Conservation (phyloP, 257 asterid species). For the Catharanthus roseus region DNA sequence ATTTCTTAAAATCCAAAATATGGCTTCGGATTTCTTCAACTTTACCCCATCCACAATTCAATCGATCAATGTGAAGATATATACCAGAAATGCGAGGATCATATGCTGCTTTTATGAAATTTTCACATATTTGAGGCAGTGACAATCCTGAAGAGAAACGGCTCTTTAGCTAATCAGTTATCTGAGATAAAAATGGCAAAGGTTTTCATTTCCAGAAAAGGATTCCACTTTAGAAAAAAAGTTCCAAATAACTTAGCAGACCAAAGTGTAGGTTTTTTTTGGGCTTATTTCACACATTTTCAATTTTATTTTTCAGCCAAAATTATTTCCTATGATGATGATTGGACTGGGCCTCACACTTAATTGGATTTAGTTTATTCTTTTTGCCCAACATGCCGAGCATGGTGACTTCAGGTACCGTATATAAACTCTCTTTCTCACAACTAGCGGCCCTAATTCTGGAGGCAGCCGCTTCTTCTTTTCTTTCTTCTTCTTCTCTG, state of each 20-base stretch:
- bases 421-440: no score
- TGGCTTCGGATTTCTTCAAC: slow-evolving; percentile 95
- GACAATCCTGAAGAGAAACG: slow-evolving; percentile 92
- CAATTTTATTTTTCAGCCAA: no score
- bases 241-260: background rate
- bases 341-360: no score
- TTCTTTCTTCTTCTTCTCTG: no score
- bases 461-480: no score
- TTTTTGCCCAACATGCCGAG: no score
- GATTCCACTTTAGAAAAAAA: background rate
- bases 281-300: no score
- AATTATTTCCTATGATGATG: no score
- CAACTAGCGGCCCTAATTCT: no score
- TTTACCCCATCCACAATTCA: slow-evolving; percentile 95
- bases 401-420: no score
- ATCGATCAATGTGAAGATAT: slow-evolving; percentile 83
- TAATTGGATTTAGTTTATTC: no score
- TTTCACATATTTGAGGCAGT: slow-evolving; percentile 92
- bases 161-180: slow-evolving; percentile 94
- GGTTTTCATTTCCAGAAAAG: slow-evolving; percentile 2
- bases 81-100: slow-evolving; percentile 95
- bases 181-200: slow-evolving; percentile 38
- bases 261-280: no score
- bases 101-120: slow-evolving; percentile 84
- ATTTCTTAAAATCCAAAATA: slow-evolving; percentile 75